Evolutionary conservation across 2,329 filamentous ascomycete genomes (phyloP), one percentile per base, ranked within the genome.

Genomic region (Cadophora sp.): DNA sequence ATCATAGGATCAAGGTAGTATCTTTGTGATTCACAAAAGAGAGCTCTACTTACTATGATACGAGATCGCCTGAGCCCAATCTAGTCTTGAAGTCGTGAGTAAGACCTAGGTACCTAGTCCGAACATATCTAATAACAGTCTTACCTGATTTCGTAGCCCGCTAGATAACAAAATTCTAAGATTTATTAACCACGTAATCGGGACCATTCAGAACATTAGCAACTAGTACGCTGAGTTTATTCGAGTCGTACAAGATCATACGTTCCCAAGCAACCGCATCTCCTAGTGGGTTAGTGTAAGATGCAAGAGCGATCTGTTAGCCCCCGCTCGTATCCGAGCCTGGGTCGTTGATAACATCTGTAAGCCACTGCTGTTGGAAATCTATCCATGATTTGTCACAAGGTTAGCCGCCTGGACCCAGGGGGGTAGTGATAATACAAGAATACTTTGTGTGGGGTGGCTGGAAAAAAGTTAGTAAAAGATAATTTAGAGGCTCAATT

Each of bases 121-220:
- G 66, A 1, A 70, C 65, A 62, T 68, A 70, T 5, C 62, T 63
- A n/a, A 70, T 50, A 8, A 70, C 43, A n/a, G 27, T 70, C 43
- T 70, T 66, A 31, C 68, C 68, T 40, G 16, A 16, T 11, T 4
- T 27, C 1, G 66, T 24, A 34, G 51, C 58, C 24, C 62, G 48
- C 14, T 68, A 4, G 16, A 70, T 70, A 8, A 70, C 66, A 9
- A 19, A 34, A 34, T 48, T 56, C 68, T 66, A 70, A 43, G 8
- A 16, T 2, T 31, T 24, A 26, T 70, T 51, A 31, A 66, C 53
- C 4, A 58, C 46, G 27, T 43, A 60, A 56, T 68, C 66, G 40
- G 66, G 66, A 34, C 68, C 66, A 31, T 68, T 70, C 19, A 70
- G 3, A 12, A 68, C 59, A 40, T 70, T 70, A 4, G 68, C 68